phyloP scores from a whole-genome alignment of 805 yeast species.

The Candida coquimbonensis region DNA sequence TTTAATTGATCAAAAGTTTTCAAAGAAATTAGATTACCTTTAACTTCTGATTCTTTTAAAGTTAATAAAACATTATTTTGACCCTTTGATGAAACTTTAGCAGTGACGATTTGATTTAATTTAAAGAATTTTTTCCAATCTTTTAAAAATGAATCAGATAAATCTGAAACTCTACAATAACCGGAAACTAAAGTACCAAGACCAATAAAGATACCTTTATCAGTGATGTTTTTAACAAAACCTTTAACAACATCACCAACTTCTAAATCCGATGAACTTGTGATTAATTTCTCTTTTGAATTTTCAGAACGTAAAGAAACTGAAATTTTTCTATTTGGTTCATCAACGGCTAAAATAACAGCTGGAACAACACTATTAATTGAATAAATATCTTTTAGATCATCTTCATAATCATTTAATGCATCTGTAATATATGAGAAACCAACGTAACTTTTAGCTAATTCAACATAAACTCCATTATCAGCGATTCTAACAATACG shows the following conservation, averaged over 20 bases:
- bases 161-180: slow-evolving; percentile 71
- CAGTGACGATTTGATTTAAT: slow-evolving; percentile 65
- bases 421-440: slow-evolving; percentile 73
- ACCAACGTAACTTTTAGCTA: slow-evolving; percentile 58
- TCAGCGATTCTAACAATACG: slow-evolving; percentile 53
- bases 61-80: slow-evolving; percentile 66
- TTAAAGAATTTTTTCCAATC: slow-evolving; percentile 82
- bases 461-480: slow-evolving; percentile 56
- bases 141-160: slow-evolving; percentile 73
- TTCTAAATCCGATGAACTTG: slow-evolving; percentile 43
- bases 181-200: slow-evolving; percentile 68
- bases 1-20: slow-evolving; percentile 62
- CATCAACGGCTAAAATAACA: slow-evolving; percentile 35
- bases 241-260: slow-evolving; percentile 76
- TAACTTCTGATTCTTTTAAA: slow-evolving; percentile 71
- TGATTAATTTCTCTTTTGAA: slow-evolving; percentile 46
- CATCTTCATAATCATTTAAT: slow-evolving; percentile 53
- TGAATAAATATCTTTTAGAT: slow-evolving; percentile 41
- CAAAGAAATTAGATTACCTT: slow-evolving; percentile 54
- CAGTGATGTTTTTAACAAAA: slow-evolving; percentile 66
- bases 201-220: slow-evolving; percentile 71
- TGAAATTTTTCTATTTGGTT: slow-evolving; percentile 41
- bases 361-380: slow-evolving; percentile 53
- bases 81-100: slow-evolving; percentile 60
- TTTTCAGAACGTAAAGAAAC: slow-evolving; percentile 54